Conservation (phyloP, 169 alveolate species). For the Plasmodium vivax region DNA sequence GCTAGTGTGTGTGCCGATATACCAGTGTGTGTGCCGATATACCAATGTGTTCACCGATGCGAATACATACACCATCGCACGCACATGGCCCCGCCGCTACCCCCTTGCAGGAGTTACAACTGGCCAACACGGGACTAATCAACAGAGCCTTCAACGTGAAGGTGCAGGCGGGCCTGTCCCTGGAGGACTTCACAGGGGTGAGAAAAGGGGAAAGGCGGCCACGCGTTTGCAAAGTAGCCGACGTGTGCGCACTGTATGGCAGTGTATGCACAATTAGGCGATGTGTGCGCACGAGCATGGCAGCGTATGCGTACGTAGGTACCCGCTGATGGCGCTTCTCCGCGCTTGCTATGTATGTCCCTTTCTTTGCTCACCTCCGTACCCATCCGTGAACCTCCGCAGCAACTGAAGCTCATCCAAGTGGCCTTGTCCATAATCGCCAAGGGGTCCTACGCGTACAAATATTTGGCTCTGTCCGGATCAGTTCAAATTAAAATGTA, state of each 20-base stretch:
- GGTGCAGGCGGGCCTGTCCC: constrained; percentile 21
- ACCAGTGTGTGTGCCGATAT: no score
- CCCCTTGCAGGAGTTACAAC: constrained; percentile 33
- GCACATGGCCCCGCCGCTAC: not conserved
- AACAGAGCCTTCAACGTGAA: constrained; percentile 24
- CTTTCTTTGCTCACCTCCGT: not conserved
- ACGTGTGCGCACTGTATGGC: no score
- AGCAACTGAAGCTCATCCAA: constrained; percentile 78
- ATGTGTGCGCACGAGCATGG: constrained; percentile 13
- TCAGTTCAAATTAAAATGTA: constrained; percentile 69
- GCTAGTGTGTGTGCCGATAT: not conserved
- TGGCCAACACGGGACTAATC: not conserved
- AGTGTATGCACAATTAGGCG: constrained; percentile 36
- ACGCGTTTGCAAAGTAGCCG: not conserved
- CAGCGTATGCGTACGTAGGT: constrained; percentile 54
- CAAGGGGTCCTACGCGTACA: constrained; percentile 64
- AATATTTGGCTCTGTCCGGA: constrained; percentile 56
- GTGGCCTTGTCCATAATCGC: constrained; percentile 75
- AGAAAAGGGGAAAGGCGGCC: not conserved
- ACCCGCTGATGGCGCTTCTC: constrained; percentile 68
- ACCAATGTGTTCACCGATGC: not conserved
- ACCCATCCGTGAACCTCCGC: not conserved
- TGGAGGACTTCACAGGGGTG: constrained; percentile 48
- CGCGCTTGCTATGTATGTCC: constrained; percentile 6
- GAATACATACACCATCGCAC: not conserved